Conservation (phyloP, 805 yeast species). For the Kluyveromyces starmeri region DNA sequence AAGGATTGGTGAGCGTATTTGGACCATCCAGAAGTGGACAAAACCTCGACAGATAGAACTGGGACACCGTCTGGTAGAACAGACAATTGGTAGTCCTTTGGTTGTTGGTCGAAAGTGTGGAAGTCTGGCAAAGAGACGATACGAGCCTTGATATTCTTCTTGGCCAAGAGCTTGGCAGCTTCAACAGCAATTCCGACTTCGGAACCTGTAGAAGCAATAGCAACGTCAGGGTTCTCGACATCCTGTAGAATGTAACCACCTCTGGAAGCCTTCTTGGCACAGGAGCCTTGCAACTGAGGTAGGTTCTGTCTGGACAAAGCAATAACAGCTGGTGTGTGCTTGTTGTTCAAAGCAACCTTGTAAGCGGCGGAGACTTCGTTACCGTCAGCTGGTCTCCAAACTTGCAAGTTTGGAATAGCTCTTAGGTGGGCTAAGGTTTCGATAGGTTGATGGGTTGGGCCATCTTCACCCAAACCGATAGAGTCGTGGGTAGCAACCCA, state of each 20-base stretch:
- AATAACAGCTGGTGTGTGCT: slow-evolving; percentile 60
- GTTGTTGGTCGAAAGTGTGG: slow-evolving; percentile 79
- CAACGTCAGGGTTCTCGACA: slow-evolving; percentile 54
- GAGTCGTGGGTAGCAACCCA: slow-evolving; percentile 91
- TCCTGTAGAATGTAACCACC: slow-evolving; percentile 84
- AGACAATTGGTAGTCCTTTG: slow-evolving; percentile 67
- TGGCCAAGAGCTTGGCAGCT: slow-evolving; percentile 61
- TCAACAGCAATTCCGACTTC: slow-evolving; percentile 77
- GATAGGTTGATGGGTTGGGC: slow-evolving; percentile 90
- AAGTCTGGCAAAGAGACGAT: slow-evolving; percentile 93
- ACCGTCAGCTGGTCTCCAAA: slow-evolving; percentile 93
- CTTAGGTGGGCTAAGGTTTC: slow-evolving; percentile 82
- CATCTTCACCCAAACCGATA: slow-evolving; percentile 87
- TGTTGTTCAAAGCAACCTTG: slow-evolving; percentile 51
- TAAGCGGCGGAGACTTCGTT: slow-evolving; percentile 82
- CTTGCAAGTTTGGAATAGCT: slow-evolving; percentile 73
- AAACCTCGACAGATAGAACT: slow-evolving; percentile 86
- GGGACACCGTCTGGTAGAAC: slow-evolving; percentile 95
- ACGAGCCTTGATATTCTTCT: slow-evolving; percentile 61
- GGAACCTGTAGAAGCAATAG: slow-evolving; percentile 87
- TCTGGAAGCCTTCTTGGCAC: slow-evolving; percentile 82
- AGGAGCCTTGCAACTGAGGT: slow-evolving; percentile 89
- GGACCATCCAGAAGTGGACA: slow-evolving; percentile 87
- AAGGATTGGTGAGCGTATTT: slow-evolving; percentile 94
- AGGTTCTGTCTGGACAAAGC: slow-evolving; percentile 81